These are phyloP conservation scores for Heritiera fomes DNA, from an alignment of 345 rosid species.

Conservation along the genomic window DNA sequence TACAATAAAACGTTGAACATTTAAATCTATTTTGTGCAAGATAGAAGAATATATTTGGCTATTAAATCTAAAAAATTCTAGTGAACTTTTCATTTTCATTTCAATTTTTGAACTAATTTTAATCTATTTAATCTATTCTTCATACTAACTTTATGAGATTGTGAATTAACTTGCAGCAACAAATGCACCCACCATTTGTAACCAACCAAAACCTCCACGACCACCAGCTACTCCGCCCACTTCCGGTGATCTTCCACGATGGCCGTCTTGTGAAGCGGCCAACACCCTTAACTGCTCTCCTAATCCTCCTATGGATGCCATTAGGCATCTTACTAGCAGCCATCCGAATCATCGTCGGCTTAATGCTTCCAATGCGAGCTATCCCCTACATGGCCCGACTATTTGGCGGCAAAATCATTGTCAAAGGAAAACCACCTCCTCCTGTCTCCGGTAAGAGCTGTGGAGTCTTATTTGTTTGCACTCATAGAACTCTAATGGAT, in stretches of 20 bases:
- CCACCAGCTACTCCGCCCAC: conserved; percentile 46
- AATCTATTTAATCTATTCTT: no score
- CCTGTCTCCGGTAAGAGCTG: conserved; percentile 33
- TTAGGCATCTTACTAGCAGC: conserved; percentile 65
- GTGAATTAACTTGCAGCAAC: conserved; percentile 45
- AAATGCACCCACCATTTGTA: conserved; percentile 53
- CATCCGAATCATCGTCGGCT: conserved; percentile 49
- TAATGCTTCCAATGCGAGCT: conserved; percentile 62
- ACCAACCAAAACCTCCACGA: conserved; percentile 23
- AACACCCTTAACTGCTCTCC: conserved; percentile 61
- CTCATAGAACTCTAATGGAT: conserved; percentile 92
- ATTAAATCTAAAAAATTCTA: no score
- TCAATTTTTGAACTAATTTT: not conserved
- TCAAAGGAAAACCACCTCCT: conserved; percentile 77
- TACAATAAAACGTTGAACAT: no score
- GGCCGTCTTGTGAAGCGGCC: conserved; percentile 90
- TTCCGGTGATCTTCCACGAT: conserved; percentile 88
- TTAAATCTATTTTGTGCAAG: no score
- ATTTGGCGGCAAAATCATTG: conserved; percentile 59
- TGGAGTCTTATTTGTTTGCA: conserved; percentile 87
- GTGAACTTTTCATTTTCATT: no score
- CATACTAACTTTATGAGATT: not conserved
- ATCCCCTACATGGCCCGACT: conserved; percentile 54
- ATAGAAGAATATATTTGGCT: no score
- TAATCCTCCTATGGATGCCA: conserved; percentile 85